Conservation (phyloP, 805 yeast species). For the Vanderwaltozyma polyspora region DNA sequence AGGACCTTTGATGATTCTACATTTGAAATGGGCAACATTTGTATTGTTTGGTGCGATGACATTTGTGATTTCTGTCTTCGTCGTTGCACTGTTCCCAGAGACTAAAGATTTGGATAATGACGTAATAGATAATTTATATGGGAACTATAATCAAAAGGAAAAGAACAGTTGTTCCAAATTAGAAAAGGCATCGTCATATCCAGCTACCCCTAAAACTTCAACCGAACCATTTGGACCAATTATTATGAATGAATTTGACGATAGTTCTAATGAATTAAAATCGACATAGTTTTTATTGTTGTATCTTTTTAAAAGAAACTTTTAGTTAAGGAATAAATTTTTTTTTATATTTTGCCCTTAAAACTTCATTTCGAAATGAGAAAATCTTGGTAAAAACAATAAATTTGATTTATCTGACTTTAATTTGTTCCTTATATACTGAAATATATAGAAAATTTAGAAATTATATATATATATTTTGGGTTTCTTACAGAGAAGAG, state of each 20-base stretch:
- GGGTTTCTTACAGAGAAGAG: background rate
- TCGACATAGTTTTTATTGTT: too few relatives aligned
- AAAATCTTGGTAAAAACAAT: too few relatives aligned
- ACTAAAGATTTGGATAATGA: constrained; percentile 26
- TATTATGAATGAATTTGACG: background rate
- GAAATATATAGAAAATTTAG: background rate
- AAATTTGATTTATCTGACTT: too few relatives aligned
- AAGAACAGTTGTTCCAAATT: too few relatives aligned
- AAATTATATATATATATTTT: too few relatives aligned
- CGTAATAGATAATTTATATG: constrained; percentile 20
- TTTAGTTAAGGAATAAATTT: too few relatives aligned
- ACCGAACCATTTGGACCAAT: background rate
- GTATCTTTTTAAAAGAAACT: too few relatives aligned
- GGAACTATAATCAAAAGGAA: background rate
- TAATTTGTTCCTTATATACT: background rate
- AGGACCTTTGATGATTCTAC: constrained; percentile 31
- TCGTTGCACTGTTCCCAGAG: constrained; percentile 34
- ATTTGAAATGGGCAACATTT: constrained; percentile 32
- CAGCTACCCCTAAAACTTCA: background rate
- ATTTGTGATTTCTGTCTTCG: constrained; percentile 22
- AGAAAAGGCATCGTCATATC: background rate
- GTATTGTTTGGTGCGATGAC: constrained; percentile 29
- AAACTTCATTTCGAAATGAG: too few relatives aligned
- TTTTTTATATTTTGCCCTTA: too few relatives aligned
- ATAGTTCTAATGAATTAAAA: background rate